phyloP scores from a whole-genome alignment of 164 flowering plant genomes.

The Liquidambar formosana region DNA sequence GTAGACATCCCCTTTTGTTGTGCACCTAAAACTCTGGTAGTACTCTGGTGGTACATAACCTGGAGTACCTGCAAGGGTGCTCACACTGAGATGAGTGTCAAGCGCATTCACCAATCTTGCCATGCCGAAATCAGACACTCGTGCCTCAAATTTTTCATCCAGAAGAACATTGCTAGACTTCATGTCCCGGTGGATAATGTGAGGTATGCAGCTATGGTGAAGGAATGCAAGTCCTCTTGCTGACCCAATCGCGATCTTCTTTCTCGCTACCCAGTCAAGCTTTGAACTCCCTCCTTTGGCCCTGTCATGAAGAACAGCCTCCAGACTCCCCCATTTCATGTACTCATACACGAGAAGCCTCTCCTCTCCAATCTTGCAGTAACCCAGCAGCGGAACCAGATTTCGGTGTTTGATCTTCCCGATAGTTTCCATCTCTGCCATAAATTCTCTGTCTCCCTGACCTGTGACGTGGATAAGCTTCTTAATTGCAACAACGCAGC shows the following conservation, averaged over 20 bases:
- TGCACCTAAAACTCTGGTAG: constrained; percentile 83
- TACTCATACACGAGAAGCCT: constrained; percentile 80
- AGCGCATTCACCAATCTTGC: constrained; percentile 80
- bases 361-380: constrained; percentile 82
- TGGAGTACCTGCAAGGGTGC: constrained; percentile 87
- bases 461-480: constrained; percentile 72
- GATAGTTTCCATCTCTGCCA: constrained; percentile 89
- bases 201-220: constrained; percentile 95
- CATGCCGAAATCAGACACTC: constrained; percentile 97
- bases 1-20: constrained; percentile 84
- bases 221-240: constrained; percentile 93
- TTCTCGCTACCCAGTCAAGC: constrained; percentile 74
- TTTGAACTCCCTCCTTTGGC: constrained; percentile 32
- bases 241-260: constrained; percentile 81
- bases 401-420: constrained; percentile 84
- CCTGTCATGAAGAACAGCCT: constrained; percentile 72
- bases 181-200: constrained; percentile 87
- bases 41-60: constrained; percentile 90
- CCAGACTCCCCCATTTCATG: constrained; percentile 90
- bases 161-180: constrained; percentile 82
- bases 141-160: constrained; percentile 75
- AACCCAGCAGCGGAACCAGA: constrained; percentile 74
- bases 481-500: constrained; percentile 81
- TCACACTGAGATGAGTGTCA: constrained; percentile 89
- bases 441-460: constrained; percentile 85